Conservation (phyloP, 2,329 filamentous ascomycete species). For the Cylindrodendrum hubeiense region DNA sequence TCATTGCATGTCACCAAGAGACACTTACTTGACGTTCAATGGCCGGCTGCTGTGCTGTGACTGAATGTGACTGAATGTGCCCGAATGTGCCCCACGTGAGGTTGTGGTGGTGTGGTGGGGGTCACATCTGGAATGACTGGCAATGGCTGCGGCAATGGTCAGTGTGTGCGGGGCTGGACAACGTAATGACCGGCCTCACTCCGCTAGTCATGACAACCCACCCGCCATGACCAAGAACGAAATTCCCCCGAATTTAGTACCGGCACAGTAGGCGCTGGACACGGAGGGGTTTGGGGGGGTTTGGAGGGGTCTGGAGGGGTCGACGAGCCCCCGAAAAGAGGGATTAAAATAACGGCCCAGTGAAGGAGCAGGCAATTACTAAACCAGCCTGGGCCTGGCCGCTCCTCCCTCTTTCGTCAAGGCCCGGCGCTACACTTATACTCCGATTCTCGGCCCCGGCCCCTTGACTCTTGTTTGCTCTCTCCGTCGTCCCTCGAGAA, state of each 20-base stretch:
- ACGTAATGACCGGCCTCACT: background rate
- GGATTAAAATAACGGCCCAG: background rate
- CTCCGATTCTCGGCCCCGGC: conserved; percentile 27
- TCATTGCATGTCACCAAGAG: background rate
- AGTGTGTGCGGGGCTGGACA: background rate
- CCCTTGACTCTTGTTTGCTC: conserved; percentile 11
- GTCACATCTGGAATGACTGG: conserved; percentile 7
- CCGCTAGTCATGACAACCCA: background rate
- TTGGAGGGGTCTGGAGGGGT: background rate
- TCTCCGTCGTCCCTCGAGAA: conserved; percentile 13
- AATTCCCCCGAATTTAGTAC: background rate
- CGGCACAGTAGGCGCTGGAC: background rate
- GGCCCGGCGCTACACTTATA: conserved; percentile 3
- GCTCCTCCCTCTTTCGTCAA: conserved; percentile 8
- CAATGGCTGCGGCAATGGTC: background rate
- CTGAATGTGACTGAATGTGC: no score
- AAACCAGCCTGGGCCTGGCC: background rate
- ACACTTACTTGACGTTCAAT: background rate
- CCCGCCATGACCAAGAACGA: background rate
- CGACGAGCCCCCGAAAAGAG: background rate
- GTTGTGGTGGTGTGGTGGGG: conserved; percentile 4
- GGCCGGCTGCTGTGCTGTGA: background rate
- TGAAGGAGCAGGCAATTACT: background rate
- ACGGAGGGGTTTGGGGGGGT: background rate
- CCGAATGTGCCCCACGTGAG: conserved; percentile 11